A percentile compares a stretch with the other conserved stretches of the same genome.
These are phyloP conservation scores for Malus orientalis DNA, from an alignment of 306 rosid genomes.

Conservation along the genomic window DNA sequence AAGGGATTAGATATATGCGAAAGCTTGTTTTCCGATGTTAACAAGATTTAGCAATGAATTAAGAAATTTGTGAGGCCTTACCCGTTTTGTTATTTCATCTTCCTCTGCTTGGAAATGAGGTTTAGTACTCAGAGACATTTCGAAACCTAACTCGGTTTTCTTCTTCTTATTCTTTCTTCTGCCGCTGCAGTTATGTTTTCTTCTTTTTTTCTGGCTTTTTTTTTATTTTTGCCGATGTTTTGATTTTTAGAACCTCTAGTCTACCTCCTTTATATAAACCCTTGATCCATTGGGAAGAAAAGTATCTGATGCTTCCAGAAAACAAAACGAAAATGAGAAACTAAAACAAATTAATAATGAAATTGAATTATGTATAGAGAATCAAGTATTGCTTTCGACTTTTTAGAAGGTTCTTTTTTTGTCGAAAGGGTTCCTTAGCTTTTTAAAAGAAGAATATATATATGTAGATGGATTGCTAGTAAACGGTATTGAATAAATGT, in stretches of 20 bases:
- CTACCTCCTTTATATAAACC: not conserved
- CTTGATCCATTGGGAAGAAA: not conserved
- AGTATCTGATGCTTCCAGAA: not conserved
- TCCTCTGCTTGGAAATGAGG: slow-evolving; percentile 2
- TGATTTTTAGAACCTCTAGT: not conserved
- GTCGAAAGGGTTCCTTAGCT: not conserved
- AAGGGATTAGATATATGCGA: not conserved
- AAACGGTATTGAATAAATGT: not conserved
- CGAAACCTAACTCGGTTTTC: not conserved
- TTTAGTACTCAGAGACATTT: slow-evolving; percentile 12
- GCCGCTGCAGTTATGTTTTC: not conserved
- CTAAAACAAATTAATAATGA: not conserved
- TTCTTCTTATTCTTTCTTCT: not conserved
- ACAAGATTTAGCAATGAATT: not conserved
- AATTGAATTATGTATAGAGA: not conserved
- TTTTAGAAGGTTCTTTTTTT: not conserved
- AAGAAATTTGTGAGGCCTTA: not conserved
- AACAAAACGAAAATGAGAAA: not conserved
- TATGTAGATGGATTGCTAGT: not conserved
- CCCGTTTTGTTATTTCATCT: fast-evolving
- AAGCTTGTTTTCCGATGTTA: not conserved
- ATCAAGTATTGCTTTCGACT: not conserved
- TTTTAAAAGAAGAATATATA: not conserved
- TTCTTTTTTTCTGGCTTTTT: not conserved
- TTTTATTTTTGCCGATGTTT: not conserved